Percentiles rank a stretch among this genome's conserved stretches.
Conservation (phyloP, 345 rosid genomes). For the Citrus unshiu region DNA sequence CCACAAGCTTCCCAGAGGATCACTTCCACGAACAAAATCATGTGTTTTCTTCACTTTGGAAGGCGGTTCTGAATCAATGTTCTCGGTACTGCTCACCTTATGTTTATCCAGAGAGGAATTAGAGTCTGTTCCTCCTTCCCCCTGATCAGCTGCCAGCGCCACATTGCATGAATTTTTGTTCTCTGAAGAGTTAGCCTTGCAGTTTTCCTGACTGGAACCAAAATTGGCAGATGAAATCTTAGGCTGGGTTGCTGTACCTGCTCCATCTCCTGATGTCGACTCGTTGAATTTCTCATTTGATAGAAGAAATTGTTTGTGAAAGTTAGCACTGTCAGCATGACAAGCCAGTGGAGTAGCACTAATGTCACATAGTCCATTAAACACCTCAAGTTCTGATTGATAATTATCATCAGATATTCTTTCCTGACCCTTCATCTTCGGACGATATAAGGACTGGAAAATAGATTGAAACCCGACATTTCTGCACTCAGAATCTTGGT, state of each 20-base stretch:
- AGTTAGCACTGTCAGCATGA: conserved; percentile 32
- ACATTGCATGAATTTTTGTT: conserved; percentile 29
- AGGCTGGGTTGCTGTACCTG: conserved; percentile 25
- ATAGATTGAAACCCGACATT: conserved; percentile 70
- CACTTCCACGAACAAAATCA: conserved; percentile 34
- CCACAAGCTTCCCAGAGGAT: conserved; percentile 64
- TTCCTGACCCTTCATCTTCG: conserved; percentile 34
- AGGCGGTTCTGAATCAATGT: conserved; percentile 24
- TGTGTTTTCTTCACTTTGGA: conserved; percentile 32
- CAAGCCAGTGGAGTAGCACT: conserved; percentile 41
- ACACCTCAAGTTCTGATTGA: conserved; percentile 30
- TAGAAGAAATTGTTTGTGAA: conserved; percentile 29
- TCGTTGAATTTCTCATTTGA: conserved; percentile 31
- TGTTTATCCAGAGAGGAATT: conserved; percentile 37
- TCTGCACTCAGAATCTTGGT: conserved; percentile 24
- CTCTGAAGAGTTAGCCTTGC: conserved; percentile 24
- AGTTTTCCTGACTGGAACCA: conserved; percentile 21
- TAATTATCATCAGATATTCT: conserved; percentile 11
- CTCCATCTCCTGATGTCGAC: conserved; percentile 28
- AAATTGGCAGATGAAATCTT: conserved; percentile 25
- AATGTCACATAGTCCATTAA: conserved; percentile 23
- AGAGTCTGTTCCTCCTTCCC: conserved; percentile 34
- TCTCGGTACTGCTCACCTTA: conserved; percentile 20
- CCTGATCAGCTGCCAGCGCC: conserved; percentile 16
- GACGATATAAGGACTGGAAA: conserved; percentile 68